phyloP scores from a whole-genome alignment of 352 stramenopile genomes.

The Peronospora farinosa region DNA sequence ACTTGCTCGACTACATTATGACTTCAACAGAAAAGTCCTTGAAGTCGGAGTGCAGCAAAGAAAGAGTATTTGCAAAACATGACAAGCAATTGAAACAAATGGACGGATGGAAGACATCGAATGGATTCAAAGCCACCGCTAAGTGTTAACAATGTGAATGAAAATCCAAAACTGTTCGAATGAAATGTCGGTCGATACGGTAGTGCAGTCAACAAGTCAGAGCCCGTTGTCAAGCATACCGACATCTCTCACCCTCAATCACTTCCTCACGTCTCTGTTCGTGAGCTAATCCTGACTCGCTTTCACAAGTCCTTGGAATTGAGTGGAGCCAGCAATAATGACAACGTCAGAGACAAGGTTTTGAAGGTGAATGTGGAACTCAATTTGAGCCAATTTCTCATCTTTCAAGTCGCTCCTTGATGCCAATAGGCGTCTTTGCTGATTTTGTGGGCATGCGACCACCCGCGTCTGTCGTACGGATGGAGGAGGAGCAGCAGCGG shows the following conservation, averaged over 20 bases:
- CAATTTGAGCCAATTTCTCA: not conserved
- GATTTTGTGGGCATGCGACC: slow-evolving; percentile 12
- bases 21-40: too few relatives aligned
- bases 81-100: too few relatives aligned
- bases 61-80: too few relatives aligned
- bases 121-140: too few relatives aligned
- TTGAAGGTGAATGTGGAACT: slow-evolving; percentile 11
- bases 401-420: slow-evolving; percentile 3
- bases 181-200: not conserved
- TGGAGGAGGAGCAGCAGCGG: slow-evolving; percentile 57
- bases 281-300: slow-evolving; percentile 10
- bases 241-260: slow-evolving; percentile 6
- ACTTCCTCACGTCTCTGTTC: slow-evolving; percentile 3
- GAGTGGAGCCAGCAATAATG: slow-evolving; percentile 11
- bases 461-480: slow-evolving; percentile 28
- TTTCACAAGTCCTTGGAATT: slow-evolving; percentile 13
- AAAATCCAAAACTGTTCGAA: too few relatives aligned
- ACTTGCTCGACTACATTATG: too few relatives aligned
- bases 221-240: not conserved
- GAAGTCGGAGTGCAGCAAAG: too few relatives aligned
- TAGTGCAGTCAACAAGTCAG: not conserved
- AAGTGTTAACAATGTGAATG: too few relatives aligned
- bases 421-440: slow-evolving; percentile 18
- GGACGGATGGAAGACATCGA: too few relatives aligned
- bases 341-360: slow-evolving; percentile 12